A percentile compares a stretch with the other conserved stretches of the same genome.
Evolutionary conservation across 139 green algal species (phyloP).

Genomic region (Desmodesmus armatus): DNA sequence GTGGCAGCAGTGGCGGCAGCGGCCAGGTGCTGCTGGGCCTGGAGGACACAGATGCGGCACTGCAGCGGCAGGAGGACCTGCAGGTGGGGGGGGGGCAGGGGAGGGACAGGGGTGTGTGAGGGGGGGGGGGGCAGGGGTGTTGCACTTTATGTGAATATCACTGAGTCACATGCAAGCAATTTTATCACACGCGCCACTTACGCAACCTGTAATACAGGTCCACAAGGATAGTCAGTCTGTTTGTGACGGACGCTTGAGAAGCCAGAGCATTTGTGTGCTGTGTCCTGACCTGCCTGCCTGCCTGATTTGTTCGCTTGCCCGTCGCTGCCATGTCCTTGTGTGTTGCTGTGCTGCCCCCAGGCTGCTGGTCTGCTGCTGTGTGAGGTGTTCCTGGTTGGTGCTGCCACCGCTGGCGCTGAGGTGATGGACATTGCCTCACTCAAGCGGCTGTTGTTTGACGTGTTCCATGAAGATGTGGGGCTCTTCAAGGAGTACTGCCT

Average conservation of each 20-base stretch:
- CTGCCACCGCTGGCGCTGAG: constrained; percentile 25
- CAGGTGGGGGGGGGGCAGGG: too few relatives aligned
- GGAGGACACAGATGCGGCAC: constrained; percentile 22
- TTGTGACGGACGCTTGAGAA: too few relatives aligned
- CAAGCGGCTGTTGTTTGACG: constrained; percentile 48
- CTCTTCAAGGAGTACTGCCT: constrained; percentile 47
- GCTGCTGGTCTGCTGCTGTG: constrained; percentile 23
- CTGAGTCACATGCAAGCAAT: too few relatives aligned
- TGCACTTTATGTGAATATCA: too few relatives aligned
- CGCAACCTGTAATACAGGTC: too few relatives aligned
- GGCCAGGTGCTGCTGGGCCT: background rate
- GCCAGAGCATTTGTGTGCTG: background rate
- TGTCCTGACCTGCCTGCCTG: background rate
- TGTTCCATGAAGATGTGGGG: constrained; percentile 43
- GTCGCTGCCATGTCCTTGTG: background rate
- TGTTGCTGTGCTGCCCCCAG: background rate
- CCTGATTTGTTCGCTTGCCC: too few relatives aligned
- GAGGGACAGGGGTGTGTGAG: too few relatives aligned
- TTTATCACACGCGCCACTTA: too few relatives aligned
- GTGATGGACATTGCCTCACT: background rate
- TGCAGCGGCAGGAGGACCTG: background rate
- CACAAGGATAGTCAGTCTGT: too few relatives aligned
- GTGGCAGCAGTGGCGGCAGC: background rate
- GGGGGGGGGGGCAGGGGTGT: too few relatives aligned
- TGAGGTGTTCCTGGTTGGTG: constrained; percentile 44